These are phyloP conservation scores for Ganoderma meredithae DNA, from an alignment of 1,284 basidiomycete species.

Conservation along the genomic window DNA sequence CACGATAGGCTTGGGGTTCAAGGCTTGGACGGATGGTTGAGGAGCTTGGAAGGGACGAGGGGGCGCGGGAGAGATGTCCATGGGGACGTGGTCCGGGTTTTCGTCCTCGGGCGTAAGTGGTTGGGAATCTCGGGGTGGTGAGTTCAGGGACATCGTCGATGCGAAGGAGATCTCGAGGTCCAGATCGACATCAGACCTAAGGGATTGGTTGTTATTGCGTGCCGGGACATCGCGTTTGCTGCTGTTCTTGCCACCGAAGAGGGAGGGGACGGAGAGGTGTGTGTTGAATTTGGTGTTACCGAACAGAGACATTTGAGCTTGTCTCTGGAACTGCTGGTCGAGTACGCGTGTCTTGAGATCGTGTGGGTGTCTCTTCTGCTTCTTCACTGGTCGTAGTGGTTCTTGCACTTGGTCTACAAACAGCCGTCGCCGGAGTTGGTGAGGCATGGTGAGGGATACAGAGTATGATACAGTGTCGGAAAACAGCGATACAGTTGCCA, in stretches of 20 bases:
- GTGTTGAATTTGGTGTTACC: conserved; percentile 43
- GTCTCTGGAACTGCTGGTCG: conserved; percentile 31
- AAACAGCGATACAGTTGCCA: conserved; percentile 24
- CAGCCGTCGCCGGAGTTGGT: conserved; percentile 26
- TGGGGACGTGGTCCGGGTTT: conserved; percentile 57
- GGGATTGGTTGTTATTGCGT: conserved; percentile 66
- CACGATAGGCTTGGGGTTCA: conserved; percentile 19
- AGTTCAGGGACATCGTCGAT: conserved; percentile 79
- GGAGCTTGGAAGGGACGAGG: conserved; percentile 41
- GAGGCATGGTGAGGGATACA: conserved; percentile 28
- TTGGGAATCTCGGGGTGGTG: conserved; percentile 59
- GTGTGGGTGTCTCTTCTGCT: conserved; percentile 50
- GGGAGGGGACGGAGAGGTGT: conserved; percentile 59
- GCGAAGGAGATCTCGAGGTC: conserved; percentile 81
- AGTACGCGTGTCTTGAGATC: conserved; percentile 33
- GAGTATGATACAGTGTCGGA: conserved; percentile 25
- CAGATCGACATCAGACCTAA: conserved; percentile 61
- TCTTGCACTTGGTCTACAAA: conserved; percentile 38
- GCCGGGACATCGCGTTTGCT: conserved; percentile 47
- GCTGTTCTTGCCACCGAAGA: conserved; percentile 54
- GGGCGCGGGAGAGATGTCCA: conserved; percentile 82
- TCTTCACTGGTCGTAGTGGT: conserved; percentile 47
- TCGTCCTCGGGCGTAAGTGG: conserved; percentile 54
- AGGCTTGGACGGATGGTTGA: conserved; percentile 15
- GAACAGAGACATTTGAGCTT: conserved; percentile 38